phyloP scores from a whole-genome alignment of 2,329 filamentous ascomycete genomes.

The Zymoseptoria pseudotritici region DNA sequence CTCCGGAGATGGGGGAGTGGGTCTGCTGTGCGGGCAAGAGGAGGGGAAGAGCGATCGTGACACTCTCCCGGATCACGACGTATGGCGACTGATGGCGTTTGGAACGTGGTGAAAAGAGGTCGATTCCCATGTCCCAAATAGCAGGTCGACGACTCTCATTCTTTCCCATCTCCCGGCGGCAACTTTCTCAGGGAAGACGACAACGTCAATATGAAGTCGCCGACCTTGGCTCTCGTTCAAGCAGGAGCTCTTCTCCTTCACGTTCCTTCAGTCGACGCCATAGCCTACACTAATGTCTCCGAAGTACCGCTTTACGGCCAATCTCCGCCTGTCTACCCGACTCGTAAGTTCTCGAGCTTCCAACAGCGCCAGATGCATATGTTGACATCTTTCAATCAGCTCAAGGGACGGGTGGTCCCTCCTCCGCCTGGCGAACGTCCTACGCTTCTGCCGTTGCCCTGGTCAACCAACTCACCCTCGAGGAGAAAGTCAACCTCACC shows the following conservation, averaged over 20 bases:
- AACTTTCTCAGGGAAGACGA: neutral
- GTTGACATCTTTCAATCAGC: no score
- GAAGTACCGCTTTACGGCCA: slow-evolving; percentile 14
- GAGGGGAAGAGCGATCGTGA: neutral
- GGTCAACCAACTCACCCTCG: slow-evolving; percentile 29
- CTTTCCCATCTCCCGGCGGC: neutral
- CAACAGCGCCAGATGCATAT: neutral
- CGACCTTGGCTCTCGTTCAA: neutral
- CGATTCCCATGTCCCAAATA: neutral
- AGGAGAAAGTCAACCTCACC: slow-evolving; percentile 31
- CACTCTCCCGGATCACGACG: neutral
- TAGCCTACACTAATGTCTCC: slow-evolving; percentile 14
- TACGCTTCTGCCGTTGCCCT: slow-evolving; percentile 27
- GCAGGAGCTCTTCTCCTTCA: slow-evolving; percentile 13
- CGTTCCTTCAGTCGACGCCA: slow-evolving; percentile 4
- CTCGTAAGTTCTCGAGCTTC: slow-evolving; percentile 15
- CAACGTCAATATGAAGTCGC: slow-evolving; percentile 10
- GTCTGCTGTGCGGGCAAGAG: neutral
- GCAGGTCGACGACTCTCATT: neutral
- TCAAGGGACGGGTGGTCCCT: slow-evolving; percentile 18
- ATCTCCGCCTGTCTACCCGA: slow-evolving; percentile 24
- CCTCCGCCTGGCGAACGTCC: slow-evolving; percentile 23
- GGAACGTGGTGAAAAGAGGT: neutral
- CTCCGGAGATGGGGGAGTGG: neutral
- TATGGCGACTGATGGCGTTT: neutral